These are phyloP conservation scores for Coniella lustricola DNA, from an alignment of 2,329 filamentous ascomycete genomes.

Conservation along the genomic window DNA sequence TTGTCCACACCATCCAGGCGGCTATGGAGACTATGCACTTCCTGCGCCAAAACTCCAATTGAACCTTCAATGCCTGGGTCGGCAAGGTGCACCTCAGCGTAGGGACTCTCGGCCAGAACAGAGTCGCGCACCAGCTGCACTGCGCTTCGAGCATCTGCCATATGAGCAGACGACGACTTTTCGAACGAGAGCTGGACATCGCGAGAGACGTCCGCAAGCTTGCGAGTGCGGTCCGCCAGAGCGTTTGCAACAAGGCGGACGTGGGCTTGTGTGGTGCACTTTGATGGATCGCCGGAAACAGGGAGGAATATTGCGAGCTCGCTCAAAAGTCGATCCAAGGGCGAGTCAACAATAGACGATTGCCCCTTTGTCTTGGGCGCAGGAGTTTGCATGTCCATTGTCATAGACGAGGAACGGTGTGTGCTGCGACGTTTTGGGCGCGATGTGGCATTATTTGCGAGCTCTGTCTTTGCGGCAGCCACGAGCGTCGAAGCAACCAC, in stretches of 20 bases:
- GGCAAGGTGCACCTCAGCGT: conserved; percentile 38
- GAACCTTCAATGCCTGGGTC: conserved; percentile 47
- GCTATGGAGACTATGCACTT: conserved; percentile 34
- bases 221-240: conserved; percentile 7
- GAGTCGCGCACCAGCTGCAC: conserved; percentile 44
- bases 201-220: conserved; percentile 31
- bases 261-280: conserved; percentile 17
- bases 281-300: conserved; percentile 22
- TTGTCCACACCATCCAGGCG: conserved; percentile 32
- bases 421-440: conserved; percentile 22
- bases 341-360: conserved; percentile 32
- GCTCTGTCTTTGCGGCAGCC: conserved; percentile 36
- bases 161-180: conserved; percentile 29
- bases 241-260: conserved; percentile 1
- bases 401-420: conserved; percentile 20
- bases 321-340: conserved; percentile 42
- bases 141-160: conserved; percentile 41
- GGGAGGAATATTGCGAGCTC: conserved; percentile 39
- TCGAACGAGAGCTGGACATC: conserved; percentile 47
- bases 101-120: conserved; percentile 46
- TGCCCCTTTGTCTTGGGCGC: conserved; percentile 23
- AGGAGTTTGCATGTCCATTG: conserved; percentile 8
- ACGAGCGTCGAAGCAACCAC: conserved; percentile 31
- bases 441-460: conserved; percentile 24
- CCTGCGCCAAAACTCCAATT: conserved; percentile 39